Conservation (phyloP, 1,284 basidiomycete genomes). For the Pascua sp. region DNA sequence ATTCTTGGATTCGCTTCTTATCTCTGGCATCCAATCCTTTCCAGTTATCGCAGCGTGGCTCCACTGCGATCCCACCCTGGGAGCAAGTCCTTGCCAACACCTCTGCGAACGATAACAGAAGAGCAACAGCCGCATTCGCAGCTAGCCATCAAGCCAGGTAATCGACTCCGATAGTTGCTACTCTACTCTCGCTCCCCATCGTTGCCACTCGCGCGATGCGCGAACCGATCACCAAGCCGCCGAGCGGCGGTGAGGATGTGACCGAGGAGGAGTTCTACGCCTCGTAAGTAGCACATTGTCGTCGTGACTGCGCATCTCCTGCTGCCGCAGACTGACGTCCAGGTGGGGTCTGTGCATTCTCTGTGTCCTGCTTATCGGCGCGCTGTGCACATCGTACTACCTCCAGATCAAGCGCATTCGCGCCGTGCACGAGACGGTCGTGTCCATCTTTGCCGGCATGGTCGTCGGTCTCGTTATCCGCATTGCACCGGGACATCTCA, state of each 20-base stretch:
- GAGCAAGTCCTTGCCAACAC: background rate
- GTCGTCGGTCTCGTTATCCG: constrained; percentile 87
- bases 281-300: constrained; percentile 50
- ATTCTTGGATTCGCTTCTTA: no score
- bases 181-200: background rate
- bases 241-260: constrained; percentile 34
- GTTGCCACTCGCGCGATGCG: constrained; percentile 9
- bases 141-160: background rate
- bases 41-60: background rate
- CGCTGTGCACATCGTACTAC: constrained; percentile 95
- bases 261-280: constrained; percentile 87
- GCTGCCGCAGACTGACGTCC: background rate
- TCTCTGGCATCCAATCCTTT: background rate
- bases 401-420: constrained; percentile 95
- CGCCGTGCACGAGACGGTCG: constrained; percentile 92
- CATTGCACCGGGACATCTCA: constrained; percentile 85
- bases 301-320: background rate
- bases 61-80: background rate
- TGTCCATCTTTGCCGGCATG: constrained; percentile 94
- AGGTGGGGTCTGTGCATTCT: constrained; percentile 89
- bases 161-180: background rate
- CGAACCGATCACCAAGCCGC: constrained; percentile 24
- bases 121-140: background rate
- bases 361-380: constrained; percentile 86
- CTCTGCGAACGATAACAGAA: background rate